Evolutionary conservation across 257 asterid species (phyloP).

Genomic region (Gentiana dahurica): DNA sequence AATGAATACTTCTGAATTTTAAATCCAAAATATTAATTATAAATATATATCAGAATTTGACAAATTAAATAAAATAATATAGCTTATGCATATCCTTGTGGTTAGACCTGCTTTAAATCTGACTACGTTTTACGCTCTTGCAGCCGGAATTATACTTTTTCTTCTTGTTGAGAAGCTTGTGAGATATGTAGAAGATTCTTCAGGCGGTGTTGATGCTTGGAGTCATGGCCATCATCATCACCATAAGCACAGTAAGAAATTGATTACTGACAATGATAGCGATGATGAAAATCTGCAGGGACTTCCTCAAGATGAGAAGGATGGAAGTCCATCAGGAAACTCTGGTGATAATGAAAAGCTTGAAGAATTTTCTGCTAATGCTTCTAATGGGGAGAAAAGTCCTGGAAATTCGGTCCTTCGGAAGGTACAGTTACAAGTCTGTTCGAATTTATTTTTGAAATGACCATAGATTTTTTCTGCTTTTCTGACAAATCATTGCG

Average conservation of each 20-base stretch:
- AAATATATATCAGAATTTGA: too few relatives aligned
- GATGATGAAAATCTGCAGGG: constrained; percentile 32
- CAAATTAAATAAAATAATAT: too few relatives aligned
- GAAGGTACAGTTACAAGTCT: constrained; percentile 47
- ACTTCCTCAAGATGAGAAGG: constrained; percentile 25
- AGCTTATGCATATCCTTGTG: too few relatives aligned
- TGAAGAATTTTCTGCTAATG: constrained; percentile 25
- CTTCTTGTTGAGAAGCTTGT: constrained; percentile 90
- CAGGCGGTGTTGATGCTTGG: constrained; percentile 49
- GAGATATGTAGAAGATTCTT: constrained; percentile 77
- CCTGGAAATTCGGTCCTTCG: constrained; percentile 31
- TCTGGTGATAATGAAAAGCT: constrained; percentile 22
- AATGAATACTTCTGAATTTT: too few relatives aligned
- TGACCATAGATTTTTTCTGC: too few relatives aligned
- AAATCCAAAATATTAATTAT: too few relatives aligned
- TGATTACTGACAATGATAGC: constrained; percentile 35
- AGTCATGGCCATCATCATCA: constrained; percentile 64
- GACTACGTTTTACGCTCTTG: constrained; percentile 12
- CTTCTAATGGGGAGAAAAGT: constrained; percentile 22
- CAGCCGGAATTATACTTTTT: constrained; percentile 90
- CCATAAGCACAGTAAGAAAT: constrained; percentile 43
- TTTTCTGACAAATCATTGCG: too few relatives aligned
- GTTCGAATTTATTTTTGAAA: too few relatives aligned
- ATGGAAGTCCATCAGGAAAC: constrained; percentile 18
- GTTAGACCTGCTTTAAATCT: too few relatives aligned